phyloP scores from a whole-genome alignment of 805 yeast genomes.

The Candida sphagnicola region DNA sequence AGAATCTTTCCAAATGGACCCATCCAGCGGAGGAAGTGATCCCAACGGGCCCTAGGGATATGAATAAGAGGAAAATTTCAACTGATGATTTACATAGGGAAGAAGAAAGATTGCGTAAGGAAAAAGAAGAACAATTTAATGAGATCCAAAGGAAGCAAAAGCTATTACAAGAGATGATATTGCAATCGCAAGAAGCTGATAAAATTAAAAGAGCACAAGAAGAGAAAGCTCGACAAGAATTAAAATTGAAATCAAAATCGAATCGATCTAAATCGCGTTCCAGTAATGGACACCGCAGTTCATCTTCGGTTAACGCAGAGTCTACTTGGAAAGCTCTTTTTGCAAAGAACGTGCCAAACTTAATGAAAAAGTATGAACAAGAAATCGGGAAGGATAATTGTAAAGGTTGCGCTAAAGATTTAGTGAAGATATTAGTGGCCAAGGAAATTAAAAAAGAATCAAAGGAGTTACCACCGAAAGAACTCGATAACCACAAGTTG shows the following conservation, averaged over 20 bases:
- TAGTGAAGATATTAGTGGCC: conserved; percentile 59
- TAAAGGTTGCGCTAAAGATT: conserved; percentile 76
- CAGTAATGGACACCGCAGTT: conserved; percentile 1
- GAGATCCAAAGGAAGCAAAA: conserved; percentile 33
- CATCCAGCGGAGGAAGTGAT: conserved; percentile 41
- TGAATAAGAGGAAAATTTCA: conserved; percentile 4
- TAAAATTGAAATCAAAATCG: background rate
- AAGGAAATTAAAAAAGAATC: conserved; percentile 61
- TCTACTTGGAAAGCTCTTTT: conserved; percentile 45
- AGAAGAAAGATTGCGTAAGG: conserved; percentile 29
- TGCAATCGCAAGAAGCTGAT: conserved; percentile 22
- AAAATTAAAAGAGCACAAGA: conserved; percentile 5
- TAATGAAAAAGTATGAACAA: conserved; percentile 60
- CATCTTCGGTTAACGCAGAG: conserved; percentile 12
- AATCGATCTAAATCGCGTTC: background rate
- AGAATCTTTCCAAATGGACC: conserved; percentile 56
- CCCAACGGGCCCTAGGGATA: conserved; percentile 8
- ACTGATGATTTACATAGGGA: conserved; percentile 15
- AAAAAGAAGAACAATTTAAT: conserved; percentile 28
- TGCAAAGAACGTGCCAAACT: conserved; percentile 77
- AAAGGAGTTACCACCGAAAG: conserved; percentile 44
- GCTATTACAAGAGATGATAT: conserved; percentile 31
- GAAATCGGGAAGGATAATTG: conserved; percentile 69
- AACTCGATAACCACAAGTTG: conserved; percentile 60
- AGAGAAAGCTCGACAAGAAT: conserved; percentile 2